Percentiles rank a stretch among this genome's conserved stretches.
phyloP scores from a whole-genome alignment of 257 asterid genomes.

The Nicotiana obtusifolia region DNA sequence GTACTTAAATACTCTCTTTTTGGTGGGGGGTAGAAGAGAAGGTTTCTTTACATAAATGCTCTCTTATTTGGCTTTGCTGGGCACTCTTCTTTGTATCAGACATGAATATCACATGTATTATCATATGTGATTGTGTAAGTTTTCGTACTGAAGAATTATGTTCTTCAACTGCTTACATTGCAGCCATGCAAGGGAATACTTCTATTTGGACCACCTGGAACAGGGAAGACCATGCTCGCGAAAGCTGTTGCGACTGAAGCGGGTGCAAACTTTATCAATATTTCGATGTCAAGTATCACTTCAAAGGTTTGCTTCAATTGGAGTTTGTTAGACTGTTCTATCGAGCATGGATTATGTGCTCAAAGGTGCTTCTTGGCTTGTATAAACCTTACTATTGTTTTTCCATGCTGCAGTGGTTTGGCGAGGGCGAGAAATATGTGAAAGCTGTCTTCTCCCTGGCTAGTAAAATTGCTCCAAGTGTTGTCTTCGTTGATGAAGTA shows the following conservation, averaged over 20 bases:
- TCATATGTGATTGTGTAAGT: not conserved
- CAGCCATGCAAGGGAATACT: conserved; percentile 96
- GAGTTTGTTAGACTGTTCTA: not conserved
- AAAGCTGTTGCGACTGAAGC: conserved; percentile 97
- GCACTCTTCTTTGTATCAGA: not conserved
- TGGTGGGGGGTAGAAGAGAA: not conserved
- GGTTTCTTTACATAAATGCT: not conserved
- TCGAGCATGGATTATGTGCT: not conserved
- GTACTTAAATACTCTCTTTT: not conserved
- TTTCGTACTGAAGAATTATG: not conserved
- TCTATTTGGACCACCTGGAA: conserved; percentile 86
- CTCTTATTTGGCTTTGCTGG: not conserved
- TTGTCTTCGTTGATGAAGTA: conserved; percentile 92
- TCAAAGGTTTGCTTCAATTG: conserved; percentile 49
- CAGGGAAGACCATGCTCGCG: conserved; percentile 92
- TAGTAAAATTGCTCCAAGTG: conserved; percentile 89
- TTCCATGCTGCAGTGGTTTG: conserved; percentile 62
- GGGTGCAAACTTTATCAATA: conserved; percentile 85
- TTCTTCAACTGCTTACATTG: conserved; percentile 7
- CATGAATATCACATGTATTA: not conserved
- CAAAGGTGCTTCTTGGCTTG: not conserved
- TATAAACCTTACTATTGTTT: conserved; percentile 5
- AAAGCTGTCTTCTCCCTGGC: conserved; percentile 88
- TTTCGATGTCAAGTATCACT: conserved; percentile 89
- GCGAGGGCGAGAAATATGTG: conserved; percentile 91